Evolutionary conservation across 148 eudicot genomes (phyloP).

Genomic region (Drosera capensis): DNA sequence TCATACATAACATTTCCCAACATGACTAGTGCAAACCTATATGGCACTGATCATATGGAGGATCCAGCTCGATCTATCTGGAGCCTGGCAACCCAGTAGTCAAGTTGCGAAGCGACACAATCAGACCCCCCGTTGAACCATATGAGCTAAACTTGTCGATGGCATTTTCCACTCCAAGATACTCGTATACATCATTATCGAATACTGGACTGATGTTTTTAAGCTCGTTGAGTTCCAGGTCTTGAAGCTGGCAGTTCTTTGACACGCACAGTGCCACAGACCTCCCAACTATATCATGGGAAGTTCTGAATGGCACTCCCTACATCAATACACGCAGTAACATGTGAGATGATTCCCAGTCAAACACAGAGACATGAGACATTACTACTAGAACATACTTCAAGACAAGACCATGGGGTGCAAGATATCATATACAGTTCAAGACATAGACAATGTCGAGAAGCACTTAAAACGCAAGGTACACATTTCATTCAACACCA

Average conservation of each 20-base stretch:
- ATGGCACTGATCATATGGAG: not conserved
- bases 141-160: slow-evolving; percentile 76
- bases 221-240: slow-evolving; percentile 57
- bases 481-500: no score
- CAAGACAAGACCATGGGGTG: no score
- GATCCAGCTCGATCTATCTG: slow-evolving; percentile 15
- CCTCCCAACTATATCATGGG: slow-evolving; percentile 91
- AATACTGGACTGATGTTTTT: slow-evolving; percentile 40
- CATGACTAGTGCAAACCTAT: no score
- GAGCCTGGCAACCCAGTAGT: slow-evolving; percentile 53
- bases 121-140: slow-evolving; percentile 91
- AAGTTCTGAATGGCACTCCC: slow-evolving; percentile 95
- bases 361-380: no score
- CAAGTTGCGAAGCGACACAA: slow-evolving; percentile 63
- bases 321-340: slow-evolving; percentile 7
- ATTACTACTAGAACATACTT: no score
- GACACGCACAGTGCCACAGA: slow-evolving; percentile 68
- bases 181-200: slow-evolving; percentile 64
- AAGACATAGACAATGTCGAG: no score
- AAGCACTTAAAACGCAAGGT: no score
- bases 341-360: not conserved
- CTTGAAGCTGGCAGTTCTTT: slow-evolving; percentile 52
- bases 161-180: slow-evolving; percentile 78
- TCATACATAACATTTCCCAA: no score
- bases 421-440: no score